Evolutionary conservation across 2,329 filamentous ascomycete species (phyloP).

Genomic region (Sarocladium oryzae): DNA sequence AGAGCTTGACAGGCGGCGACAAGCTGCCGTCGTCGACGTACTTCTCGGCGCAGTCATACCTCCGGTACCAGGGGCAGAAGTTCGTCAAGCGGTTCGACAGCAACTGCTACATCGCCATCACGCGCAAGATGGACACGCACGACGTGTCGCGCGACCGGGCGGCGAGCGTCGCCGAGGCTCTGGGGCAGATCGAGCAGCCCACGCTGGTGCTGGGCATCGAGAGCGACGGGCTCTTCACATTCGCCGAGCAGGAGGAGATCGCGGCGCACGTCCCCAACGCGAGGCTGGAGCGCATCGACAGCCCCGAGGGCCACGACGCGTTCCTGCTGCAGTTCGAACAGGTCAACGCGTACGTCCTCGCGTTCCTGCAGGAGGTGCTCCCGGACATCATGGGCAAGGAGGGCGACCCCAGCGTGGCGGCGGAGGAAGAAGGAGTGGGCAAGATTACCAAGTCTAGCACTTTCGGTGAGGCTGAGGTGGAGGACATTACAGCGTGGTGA

Average conservation of each 20-base stretch:
- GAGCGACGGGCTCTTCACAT: constrained; percentile 92
- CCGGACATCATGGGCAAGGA: constrained; percentile 79
- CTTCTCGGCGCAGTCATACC: constrained; percentile 95
- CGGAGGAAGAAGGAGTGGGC: constrained; percentile 47
- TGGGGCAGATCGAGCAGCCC: constrained; percentile 80
- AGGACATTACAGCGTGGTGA: constrained; percentile 93
- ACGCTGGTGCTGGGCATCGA: constrained; percentile 90
- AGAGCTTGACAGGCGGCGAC: constrained; percentile 45
- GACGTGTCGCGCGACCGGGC: constrained; percentile 79
- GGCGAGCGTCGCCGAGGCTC: constrained; percentile 62
- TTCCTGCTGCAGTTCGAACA: constrained; percentile 97
- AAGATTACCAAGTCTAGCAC: constrained; percentile 78
- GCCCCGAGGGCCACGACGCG: constrained; percentile 90
- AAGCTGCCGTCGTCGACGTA: constrained; percentile 64
- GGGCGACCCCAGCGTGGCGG: constrained; percentile 30
- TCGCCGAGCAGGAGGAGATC: constrained; percentile 91
- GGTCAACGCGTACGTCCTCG: constrained; percentile 81
- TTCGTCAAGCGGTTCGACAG: constrained; percentile 97
- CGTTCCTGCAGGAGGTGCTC: constrained; percentile 74
- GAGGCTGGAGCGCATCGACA: constrained; percentile 79
- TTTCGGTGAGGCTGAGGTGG: constrained; percentile 92
- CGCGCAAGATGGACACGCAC: constrained; percentile 94
- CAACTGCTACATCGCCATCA: constrained; percentile 99
- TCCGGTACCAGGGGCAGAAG: constrained; percentile 92
- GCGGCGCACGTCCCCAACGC: constrained; percentile 74